Evolutionary conservation across 1,284 basidiomycete species (phyloP).

Genomic region (Fistulinella cinereoalba): DNA sequence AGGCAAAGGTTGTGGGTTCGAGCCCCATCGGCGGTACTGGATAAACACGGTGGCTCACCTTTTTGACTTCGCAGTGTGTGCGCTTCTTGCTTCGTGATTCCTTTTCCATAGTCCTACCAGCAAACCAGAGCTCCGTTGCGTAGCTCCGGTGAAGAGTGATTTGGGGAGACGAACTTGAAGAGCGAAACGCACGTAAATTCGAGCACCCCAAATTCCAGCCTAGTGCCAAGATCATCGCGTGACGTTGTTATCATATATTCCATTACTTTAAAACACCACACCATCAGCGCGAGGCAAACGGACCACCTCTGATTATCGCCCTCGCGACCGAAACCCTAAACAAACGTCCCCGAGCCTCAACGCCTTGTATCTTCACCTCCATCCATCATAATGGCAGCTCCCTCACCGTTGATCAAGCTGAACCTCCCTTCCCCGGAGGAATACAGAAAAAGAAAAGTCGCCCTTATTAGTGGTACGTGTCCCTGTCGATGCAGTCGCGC

Average conservation of each 20-base stretch:
- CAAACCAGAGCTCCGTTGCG: too few species aligned
- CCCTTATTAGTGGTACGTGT: slow-evolving; percentile 76
- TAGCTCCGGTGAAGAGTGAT: too few species aligned
- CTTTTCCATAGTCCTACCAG: too few species aligned
- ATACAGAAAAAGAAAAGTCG: slow-evolving; percentile 84
- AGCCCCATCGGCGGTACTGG: slow-evolving; percentile 39
- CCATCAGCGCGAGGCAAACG: neutral
- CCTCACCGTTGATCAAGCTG: slow-evolving; percentile 47
- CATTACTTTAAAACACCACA: neutral
- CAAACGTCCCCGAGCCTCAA: neutral
- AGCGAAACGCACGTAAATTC: too few species aligned
- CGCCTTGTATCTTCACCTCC: too few species aligned
- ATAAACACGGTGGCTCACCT: slow-evolving; percentile 22
- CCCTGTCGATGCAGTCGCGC: slow-evolving; percentile 3
- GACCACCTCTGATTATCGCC: neutral
- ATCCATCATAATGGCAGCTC: slow-evolving; percentile 20
- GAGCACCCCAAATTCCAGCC: too few species aligned
- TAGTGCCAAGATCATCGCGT: too few species aligned
- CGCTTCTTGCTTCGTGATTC: too few species aligned
- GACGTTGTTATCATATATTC: too few species aligned
- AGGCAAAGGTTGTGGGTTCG: slow-evolving; percentile 41
- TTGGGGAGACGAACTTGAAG: too few species aligned
- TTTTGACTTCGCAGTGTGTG: slow-evolving; percentile 5
- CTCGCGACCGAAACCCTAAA: neutral
- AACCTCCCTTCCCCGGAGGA: slow-evolving; percentile 71